A percentile compares a stretch with the other conserved stretches of the same genome.
Evolutionary conservation across 345 rosid species (phyloP).

Genomic region (Linum trigynum): DNA sequence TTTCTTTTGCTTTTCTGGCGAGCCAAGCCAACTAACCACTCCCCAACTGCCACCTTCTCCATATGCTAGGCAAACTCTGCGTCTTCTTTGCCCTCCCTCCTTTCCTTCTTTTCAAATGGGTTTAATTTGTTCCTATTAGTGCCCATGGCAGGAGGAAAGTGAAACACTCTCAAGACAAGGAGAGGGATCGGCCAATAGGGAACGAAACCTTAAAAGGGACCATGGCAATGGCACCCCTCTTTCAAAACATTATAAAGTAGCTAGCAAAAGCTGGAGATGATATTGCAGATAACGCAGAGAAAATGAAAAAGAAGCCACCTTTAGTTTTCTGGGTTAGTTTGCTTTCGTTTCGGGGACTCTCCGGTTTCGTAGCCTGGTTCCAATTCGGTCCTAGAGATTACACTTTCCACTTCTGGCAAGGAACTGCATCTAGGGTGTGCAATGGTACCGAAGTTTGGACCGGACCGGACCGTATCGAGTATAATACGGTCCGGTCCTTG

Average conservation of each 20-base stretch:
- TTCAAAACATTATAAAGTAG: not conserved
- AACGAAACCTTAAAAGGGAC: conserved; percentile 9
- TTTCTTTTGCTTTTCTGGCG: no score
- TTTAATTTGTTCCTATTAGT: not conserved
- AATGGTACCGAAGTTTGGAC: no score
- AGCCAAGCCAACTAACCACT: not conserved
- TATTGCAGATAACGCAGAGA: not conserved
- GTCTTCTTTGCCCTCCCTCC: no score
- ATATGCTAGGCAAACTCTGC: conserved; percentile 4
- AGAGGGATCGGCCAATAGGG: not conserved
- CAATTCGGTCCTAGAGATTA: no score
- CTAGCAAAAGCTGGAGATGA: not conserved
- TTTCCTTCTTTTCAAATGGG: no score
- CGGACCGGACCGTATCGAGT: no score
- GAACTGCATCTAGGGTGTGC: no score
- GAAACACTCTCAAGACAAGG: not conserved
- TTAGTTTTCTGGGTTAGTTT: not conserved
- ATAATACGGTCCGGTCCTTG: no score
- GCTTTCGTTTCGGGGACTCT: not conserved
- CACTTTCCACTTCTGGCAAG: no score
- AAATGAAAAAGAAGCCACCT: not conserved
- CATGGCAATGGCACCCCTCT: no score
- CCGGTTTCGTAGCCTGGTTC: no score
- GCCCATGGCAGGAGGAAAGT: not conserved
- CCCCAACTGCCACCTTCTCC: conserved; percentile 7